These are phyloP conservation scores for Neofusicoccum parvum DNA, from an alignment of 2,329 filamentous ascomycete genomes.

Conservation along the genomic window DNA sequence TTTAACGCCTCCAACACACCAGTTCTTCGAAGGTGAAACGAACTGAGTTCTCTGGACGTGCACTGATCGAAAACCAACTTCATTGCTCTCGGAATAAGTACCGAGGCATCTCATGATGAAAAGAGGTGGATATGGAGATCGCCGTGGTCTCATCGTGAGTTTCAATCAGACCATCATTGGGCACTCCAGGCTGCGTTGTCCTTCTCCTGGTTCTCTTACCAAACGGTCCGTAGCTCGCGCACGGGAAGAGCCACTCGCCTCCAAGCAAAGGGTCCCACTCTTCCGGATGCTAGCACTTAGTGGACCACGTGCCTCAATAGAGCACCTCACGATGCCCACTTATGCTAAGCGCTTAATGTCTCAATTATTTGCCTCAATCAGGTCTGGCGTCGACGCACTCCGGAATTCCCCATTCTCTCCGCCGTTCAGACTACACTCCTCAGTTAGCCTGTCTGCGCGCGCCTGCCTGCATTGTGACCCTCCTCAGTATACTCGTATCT, in stretches of 20 bases:
- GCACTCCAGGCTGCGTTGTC: background rate
- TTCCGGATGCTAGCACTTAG: background rate
- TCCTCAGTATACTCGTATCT: background rate
- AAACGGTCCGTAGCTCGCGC: background rate
- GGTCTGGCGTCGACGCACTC: background rate
- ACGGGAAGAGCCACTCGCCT: slow-evolving; percentile 1
- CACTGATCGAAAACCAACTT: background rate
- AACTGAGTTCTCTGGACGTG: background rate
- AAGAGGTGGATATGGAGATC: background rate
- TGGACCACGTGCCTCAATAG: background rate
- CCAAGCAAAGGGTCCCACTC: background rate
- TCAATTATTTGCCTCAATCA: too few relatives aligned
- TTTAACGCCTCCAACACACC: slow-evolving; percentile 3
- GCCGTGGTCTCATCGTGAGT: background rate
- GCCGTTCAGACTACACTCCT: background rate
- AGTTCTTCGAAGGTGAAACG: background rate
- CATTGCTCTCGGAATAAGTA: background rate
- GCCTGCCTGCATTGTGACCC: background rate
- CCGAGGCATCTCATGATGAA: background rate
- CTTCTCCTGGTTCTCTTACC: background rate
- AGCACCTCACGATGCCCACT: background rate
- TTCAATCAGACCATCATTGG: background rate
- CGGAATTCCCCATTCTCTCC: background rate
- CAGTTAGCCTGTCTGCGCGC: background rate
- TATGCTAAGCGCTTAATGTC: background rate